phyloP scores from a whole-genome alignment of 179 eudicot species.

The Patellifolia procumbens region DNA sequence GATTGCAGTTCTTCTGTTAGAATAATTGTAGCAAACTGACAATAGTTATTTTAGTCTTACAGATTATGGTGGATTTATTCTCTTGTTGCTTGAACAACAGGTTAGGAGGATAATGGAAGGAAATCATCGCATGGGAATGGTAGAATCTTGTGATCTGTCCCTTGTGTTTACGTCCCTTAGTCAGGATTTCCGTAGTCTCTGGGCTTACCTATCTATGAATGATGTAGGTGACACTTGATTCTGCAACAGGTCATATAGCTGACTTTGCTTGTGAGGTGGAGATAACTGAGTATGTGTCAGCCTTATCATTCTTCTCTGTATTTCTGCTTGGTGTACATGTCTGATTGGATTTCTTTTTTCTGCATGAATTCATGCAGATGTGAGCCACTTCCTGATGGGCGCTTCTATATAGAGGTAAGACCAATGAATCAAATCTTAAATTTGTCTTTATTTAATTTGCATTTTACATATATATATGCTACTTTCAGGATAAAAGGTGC shows the following conservation, averaged over 20 bases:
- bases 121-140: constrained; percentile 99
- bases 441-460: neutral
- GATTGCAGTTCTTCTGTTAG: neutral
- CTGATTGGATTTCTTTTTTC: constrained; percentile 3
- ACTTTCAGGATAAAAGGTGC: too few relatives aligned
- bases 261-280: constrained; percentile 99
- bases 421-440: neutral
- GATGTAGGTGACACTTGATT: constrained; percentile 77
- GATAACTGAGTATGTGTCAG: constrained; percentile 79
- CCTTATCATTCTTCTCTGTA: constrained; percentile 5
- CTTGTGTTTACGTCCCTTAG: constrained; percentile 28
- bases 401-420: constrained; percentile 92
- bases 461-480: constrained; percentile 22
- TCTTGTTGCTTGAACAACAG: constrained; percentile 53
- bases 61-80: constrained; percentile 41
- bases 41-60: constrained; percentile 32
- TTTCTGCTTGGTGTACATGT: constrained; percentile 4
- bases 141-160: constrained; percentile 39
- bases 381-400: constrained; percentile 99
- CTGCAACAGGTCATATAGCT: constrained; percentile 77
- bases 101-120: constrained; percentile 99
- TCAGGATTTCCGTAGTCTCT: constrained; percentile 26
- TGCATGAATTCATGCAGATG: constrained; percentile 56
- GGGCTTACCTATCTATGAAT: constrained; percentile 33
- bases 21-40: constrained; percentile 32